Evolutionary conservation across 805 yeast species (phyloP).

Genomic region (Scheffersomyces ergatensis): DNA sequence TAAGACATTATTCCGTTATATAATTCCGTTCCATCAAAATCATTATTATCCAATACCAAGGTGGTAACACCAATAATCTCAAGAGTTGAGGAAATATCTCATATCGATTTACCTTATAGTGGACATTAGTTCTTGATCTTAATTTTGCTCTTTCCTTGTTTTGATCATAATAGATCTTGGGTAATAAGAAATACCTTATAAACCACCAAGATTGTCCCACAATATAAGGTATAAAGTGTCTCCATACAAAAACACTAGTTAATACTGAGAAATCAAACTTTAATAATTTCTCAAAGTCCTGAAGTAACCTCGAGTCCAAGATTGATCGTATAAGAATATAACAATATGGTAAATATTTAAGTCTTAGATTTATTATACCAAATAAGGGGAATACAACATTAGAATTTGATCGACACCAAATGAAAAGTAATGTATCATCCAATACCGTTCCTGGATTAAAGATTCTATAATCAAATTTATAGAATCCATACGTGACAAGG

Average conservation of each 20-base stretch:
- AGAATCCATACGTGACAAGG: conserved; percentile 13
- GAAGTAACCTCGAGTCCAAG: conserved; percentile 7
- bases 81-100: conserved; percentile 10
- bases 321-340: conserved; percentile 4
- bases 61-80: conserved; percentile 21
- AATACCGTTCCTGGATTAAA: conserved; percentile 22
- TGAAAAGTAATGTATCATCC: conserved; percentile 22
- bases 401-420: conserved; percentile 29
- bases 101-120: conserved; percentile 8
- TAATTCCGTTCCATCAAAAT: conserved; percentile 8
- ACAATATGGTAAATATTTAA: conserved; percentile 18
- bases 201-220: conserved; percentile 32
- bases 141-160: conserved; percentile 11
- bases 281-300: conserved; percentile 6
- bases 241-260: conserved; percentile 3
- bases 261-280: not conserved
- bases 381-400: conserved; percentile 17
- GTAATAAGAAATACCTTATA: conserved; percentile 14
- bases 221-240: conserved; percentile 5
- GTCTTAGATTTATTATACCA: conserved; percentile 17
- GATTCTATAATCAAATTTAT: conserved; percentile 12
- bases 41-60: conserved; percentile 31
- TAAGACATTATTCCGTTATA: not conserved
- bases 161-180: conserved; percentile 12
- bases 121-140: conserved; percentile 9